Base-by-base conservation (phyloP, 345 rosid species). In the Eucalyptus erythrocorys region DNA sequence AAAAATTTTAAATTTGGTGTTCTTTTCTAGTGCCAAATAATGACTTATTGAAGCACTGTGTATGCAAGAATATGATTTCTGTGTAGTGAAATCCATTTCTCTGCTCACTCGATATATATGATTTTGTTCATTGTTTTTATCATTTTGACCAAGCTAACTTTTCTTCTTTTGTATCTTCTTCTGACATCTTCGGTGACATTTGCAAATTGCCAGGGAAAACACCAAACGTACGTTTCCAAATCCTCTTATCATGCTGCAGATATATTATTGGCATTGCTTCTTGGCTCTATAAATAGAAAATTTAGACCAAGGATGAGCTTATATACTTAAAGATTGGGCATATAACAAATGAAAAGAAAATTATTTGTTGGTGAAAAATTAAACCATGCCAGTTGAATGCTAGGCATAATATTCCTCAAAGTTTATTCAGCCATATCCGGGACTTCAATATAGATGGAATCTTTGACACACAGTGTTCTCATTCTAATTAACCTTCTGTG, bases 131-230 rank as follows among this genome's bases (percentile, higher is more conserved):
- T 88, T 49, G 51, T n/a, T 64, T 85, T 85, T 86, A 66, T 87
- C 27, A 10, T 87, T 55, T 19, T 50, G 32, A 45, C 21, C 51
- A 26, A 45, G 86, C 55, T 85, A 61, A 79, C 90, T 13, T 53
- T 21, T 81, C 71, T 89, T 79, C 85, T 61, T 10, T 88, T 87
- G 50, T 19, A 71, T 68, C 40, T 66, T 87, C 17, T 84, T 37
- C 88, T 68, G 90, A 82, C 86, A 43, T 43, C 49, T 89, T 81
- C 79, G 81, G 88, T 71, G 85, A 86, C 88, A 45, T 89, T 48
- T 71, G 92, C 88, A 89, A 27, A 89, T 48, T 92, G 66, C 76
- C 93, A 95, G 96, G 97, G 87, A 93, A 94, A 89, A 95, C 96
- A 61, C 96, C 96, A 15, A 90, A 94, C 92, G 97, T 95, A 92